phyloP scores from a whole-genome alignment of 78 protist genomes.

The Dictyostelium citrinum region DNA sequence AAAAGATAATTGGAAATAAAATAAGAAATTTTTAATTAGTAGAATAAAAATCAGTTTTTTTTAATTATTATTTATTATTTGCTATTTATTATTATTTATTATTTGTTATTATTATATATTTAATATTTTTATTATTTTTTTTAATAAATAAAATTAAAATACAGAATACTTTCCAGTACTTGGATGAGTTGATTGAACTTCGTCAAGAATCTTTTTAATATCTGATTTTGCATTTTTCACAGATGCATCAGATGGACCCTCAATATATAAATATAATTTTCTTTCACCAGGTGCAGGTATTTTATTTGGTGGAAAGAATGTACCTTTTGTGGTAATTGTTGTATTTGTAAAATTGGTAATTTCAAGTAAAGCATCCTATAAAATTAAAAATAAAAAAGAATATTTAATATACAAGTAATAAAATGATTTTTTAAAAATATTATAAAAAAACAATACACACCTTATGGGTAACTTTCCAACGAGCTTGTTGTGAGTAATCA shows the following conservation, averaged over 20 bases:
- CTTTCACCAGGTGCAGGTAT: slow-evolving; percentile 84
- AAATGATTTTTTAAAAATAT: background rate
- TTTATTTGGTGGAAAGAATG: slow-evolving; percentile 84
- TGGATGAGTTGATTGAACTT: slow-evolving; percentile 8
- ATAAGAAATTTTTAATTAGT: no score
- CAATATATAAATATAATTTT: slow-evolving; percentile 87
- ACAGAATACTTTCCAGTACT: slow-evolving; percentile 14
- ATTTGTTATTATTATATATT: background rate
- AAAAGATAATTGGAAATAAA: no score
- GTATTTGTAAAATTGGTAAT: slow-evolving; percentile 78
- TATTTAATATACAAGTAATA: background rate
- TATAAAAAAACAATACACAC: background rate
- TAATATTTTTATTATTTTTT: background rate
- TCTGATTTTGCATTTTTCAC: slow-evolving; percentile 79
- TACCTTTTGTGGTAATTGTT: slow-evolving; percentile 86
- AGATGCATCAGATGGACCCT: slow-evolving; percentile 72
- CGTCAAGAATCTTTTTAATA: slow-evolving; percentile 82
- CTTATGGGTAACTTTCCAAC: slow-evolving; percentile 86
- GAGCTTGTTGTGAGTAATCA: slow-evolving; percentile 93
- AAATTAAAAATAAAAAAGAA: background rate
- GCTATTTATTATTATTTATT: background rate
- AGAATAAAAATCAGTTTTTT: no score
- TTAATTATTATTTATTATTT: no score
- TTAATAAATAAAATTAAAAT: background rate
- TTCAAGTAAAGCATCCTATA: slow-evolving; percentile 51